Evolutionary conservation across 371 early-diverging fungal genomes (phyloP), one percentile per base, ranked within the genome.

Genomic region (Mucor ambiguus): DNA sequence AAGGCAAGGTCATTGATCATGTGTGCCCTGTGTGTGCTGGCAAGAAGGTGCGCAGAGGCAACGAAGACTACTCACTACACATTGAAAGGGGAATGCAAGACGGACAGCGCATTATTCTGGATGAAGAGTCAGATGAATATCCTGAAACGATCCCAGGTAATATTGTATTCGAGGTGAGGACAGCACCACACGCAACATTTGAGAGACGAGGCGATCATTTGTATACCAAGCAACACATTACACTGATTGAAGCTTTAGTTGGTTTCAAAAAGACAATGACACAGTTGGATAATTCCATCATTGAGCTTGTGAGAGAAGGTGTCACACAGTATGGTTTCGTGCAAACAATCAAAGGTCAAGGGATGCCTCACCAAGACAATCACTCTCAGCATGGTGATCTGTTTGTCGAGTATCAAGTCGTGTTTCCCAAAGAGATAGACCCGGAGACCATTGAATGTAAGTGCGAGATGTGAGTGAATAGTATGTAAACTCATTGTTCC

Each of bases 111-210:
- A 88, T 98, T 58, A 56, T 83, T 14, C 90, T 96, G 69, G 96
- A 97, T 57, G 88, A 91, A 55, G 98, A 96, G 76, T 94, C 87
- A 16, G 98, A 99, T 78, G 92, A 97, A 71, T 81, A 85, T 33
- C 97, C 98, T 18, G 98, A 98, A 55, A 81, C 86, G 5, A 71
- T 84, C 52, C 88, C 97, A 24, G 98, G 98, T 6, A 93, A 97
- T 64, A 83, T 98, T 46, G 78, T 96, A 61, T 96, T 99, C 77
- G 87, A 85, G 12, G 60, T 97, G 26, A 85, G 83, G 49, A 91
- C 94, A 67, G 85, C 86, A 67, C 90, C 92, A 9, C 96, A 99
- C 76, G 69, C 85, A 5, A 76, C 77, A 5, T 98, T 95, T 75
- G 87, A 87, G 61, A 88, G 98, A 62, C 84, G 88, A 66, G 95